A percentile compares a stretch with the other conserved stretches of the same genome.
phyloP scores from a whole-genome alignment of 306 rosid genomes.

The Lathyrus tuberosus region DNA sequence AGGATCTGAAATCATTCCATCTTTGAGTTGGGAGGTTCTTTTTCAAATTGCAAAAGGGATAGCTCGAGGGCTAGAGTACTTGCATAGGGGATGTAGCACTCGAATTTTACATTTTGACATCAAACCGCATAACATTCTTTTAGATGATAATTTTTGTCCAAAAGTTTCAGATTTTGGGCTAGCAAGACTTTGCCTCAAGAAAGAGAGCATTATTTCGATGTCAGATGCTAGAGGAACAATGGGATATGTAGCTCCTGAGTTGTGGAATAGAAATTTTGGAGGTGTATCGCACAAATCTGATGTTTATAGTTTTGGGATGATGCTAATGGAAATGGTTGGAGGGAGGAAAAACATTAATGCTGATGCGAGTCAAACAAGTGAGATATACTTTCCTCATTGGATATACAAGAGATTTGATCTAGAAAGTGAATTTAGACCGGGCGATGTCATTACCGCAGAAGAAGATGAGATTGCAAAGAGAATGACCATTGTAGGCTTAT shows the following conservation, averaged over 20 bases:
- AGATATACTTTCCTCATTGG: constrained; percentile 42
- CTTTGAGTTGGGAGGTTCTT: constrained; percentile 17
- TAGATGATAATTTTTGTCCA: constrained; percentile 36
- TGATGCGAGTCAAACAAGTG: background rate
- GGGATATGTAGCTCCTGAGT: constrained; percentile 37
- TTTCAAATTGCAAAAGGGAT: constrained; percentile 31
- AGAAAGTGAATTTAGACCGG: background rate
- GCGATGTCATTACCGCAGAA: background rate
- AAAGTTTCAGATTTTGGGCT: constrained; percentile 43
- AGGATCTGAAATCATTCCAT: background rate
- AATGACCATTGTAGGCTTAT: constrained; percentile 10
- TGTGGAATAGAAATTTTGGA: constrained; percentile 21
- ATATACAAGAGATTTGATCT: constrained; percentile 32
- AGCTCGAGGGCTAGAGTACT: constrained; percentile 41
- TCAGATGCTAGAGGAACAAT: constrained; percentile 43
- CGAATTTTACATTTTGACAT: constrained; percentile 44
- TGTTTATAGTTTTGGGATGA: constrained; percentile 13
- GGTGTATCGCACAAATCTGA: constrained; percentile 1
- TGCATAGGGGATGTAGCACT: constrained; percentile 42
- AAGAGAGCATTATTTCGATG: constrained; percentile 45
- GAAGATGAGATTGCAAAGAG: constrained; percentile 45
- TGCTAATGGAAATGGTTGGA: constrained; percentile 2
- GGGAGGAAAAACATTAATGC: background rate
- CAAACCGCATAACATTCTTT: constrained; percentile 44
- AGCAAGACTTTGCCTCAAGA: constrained; percentile 33